Evolutionary conservation across 2,329 filamentous ascomycete genomes (phyloP), one percentile per base, ranked within the genome.

Genomic region (Diaporthe nobilis): DNA sequence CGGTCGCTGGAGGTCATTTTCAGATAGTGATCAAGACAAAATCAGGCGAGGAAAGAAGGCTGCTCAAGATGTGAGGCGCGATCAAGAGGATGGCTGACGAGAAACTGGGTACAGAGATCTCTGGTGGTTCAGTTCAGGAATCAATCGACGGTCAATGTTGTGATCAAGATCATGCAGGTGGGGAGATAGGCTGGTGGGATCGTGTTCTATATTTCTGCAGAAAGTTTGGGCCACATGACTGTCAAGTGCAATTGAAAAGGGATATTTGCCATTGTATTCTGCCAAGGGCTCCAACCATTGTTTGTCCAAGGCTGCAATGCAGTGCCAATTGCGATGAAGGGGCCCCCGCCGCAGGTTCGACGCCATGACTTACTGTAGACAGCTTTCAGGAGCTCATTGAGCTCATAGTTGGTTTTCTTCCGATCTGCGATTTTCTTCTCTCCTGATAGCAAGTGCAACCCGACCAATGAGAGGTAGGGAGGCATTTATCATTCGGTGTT

Each of bases 1-100:
- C 4, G n/a, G 15, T 55, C 13, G n/a, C 65, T 70, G 31, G 34
- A 70, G n/a, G 25, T 49, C 65, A 70, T 70, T 42, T 4, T 70
- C 49, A 55, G 65, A 55, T 9, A 28, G 8, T 25, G 49, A 7
- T 55, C 22, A 68, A 42, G 12, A 39, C 8, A 15, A 15, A 42
- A 28, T 8, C 8, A 22, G 49, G 49, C 1, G 4, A 25, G 0
- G 20, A 28, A n/a, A 4, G 28, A 37, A 53, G 47, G 12, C 0
- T 10, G 20, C 4, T 31, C 22, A 17, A 22, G 15, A 2, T 28
- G 15, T 1, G 15, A 31, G n/a, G 4, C 15, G 25, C 22, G n/a
- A 39, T 15, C n/a, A 10, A 25, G 47, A 39, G 6, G 65, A 68
- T 51, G 7, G 10, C 13, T 34, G 28, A 17, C 12, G 65, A 9